Evolutionary conservation across 2,329 filamentous ascomycete genomes (phyloP).

Genomic region (Berkeleyomyces rouxiae): DNA sequence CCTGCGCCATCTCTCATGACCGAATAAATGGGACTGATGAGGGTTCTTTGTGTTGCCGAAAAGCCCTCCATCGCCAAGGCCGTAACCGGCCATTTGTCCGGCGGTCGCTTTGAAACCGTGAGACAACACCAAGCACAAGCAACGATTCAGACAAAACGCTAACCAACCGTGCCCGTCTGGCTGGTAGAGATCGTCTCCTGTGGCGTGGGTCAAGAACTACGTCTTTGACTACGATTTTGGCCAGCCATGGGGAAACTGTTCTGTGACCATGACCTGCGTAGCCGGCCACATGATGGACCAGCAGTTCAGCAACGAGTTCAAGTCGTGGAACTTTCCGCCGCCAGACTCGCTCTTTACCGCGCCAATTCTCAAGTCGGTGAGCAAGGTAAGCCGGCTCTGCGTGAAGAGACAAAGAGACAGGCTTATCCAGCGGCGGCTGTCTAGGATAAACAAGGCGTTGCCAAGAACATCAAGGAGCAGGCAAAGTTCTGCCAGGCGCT

Average conservation of each 20-base stretch:
- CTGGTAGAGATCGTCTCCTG: conserved; percentile 47
- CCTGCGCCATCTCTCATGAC: not conserved
- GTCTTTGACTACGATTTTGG: conserved; percentile 80
- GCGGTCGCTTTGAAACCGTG: conserved; percentile 55
- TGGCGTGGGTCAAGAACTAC: conserved; percentile 85
- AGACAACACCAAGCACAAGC: conserved; percentile 21
- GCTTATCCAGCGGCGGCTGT: conserved; percentile 16
- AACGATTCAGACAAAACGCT: conserved; percentile 13
- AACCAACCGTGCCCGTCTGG: conserved; percentile 8
- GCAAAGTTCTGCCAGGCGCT: conserved; percentile 57
- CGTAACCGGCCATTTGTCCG: conserved; percentile 75
- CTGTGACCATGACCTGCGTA: conserved; percentile 88
- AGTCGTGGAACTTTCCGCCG: conserved; percentile 65
- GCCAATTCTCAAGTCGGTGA: conserved; percentile 50
- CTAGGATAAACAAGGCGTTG: conserved; percentile 64
- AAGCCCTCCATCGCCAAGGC: conserved; percentile 92
- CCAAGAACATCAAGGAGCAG: conserved; percentile 68
- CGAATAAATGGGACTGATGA: conserved; percentile 23
- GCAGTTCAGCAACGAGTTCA: conserved; percentile 60
- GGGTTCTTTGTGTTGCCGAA: conserved; percentile 38
- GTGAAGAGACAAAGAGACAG: not conserved
- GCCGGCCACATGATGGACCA: conserved; percentile 70
- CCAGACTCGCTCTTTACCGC: conserved; percentile 70
- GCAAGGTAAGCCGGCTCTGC: conserved; percentile 33
- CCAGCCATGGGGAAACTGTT: conserved; percentile 59